Evolutionary conservation across 371 early-diverging fungal genomes (phyloP), one percentile per base, ranked within the genome.

Genomic region (Syncephalastrum monosporum): DNA sequence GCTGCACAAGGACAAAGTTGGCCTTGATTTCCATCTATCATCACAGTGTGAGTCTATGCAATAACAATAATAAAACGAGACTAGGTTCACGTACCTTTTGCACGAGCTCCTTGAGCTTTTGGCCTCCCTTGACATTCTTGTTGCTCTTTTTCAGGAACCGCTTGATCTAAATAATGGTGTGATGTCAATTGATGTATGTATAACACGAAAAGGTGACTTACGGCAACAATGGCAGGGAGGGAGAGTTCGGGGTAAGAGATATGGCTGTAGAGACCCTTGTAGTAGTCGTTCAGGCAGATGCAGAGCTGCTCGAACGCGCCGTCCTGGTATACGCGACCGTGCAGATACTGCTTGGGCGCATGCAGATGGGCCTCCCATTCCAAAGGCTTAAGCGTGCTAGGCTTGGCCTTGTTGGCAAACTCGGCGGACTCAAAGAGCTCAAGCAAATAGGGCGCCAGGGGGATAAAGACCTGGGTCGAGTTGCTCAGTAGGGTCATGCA

Each of bases 161-260:
- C 59, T 82, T 84, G 57, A 87, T 67, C 74, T 82, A 57, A 25
- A 21, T 12, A 58, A 45, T 23, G 7, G 53, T 19, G 16, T 23
- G 10, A 56, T 16, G 16, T 6, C 38, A 33, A 10, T 33, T 33
- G 12, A 2, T 33, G 8, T 33, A 47, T 41, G 46, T 42, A 25
- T 17, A 19, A 4, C 5, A 47, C n/a, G 15, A 43, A 0, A 12
- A 6, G 53, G 4, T 16, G 17, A 63, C 75, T 62, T 67, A 85
- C 76, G 53, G 84, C 83, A 21, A 89, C 69, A 55, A 91, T 82
- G 25, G 84, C 87, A 5, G 93, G 91, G 49, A 90, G 83, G 16
- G 77, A 85, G 64, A 93, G 70, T 61, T 96, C 96, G 12, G 96
- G 96, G 83, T 95, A 97, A 8, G 91, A 82, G 51, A 96, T 91